Evolutionary conservation across 2,329 filamentous ascomycete species (phyloP).

Genomic region (Pseudopyricularia javanii): DNA sequence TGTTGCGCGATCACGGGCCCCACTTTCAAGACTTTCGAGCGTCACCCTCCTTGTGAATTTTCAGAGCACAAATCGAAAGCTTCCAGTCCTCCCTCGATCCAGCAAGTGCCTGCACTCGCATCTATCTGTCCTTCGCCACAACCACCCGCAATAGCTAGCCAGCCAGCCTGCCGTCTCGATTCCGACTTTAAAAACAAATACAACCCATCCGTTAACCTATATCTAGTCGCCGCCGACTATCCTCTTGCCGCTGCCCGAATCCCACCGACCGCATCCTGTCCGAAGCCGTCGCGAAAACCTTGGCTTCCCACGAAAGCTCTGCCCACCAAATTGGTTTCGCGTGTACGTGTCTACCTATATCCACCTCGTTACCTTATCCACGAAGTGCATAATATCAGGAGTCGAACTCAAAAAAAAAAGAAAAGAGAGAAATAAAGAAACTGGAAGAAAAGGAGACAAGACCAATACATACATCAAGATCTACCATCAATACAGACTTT

Average conservation of each 20-base stretch:
- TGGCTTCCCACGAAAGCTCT: not conserved
- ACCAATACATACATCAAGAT: too few relatives aligned
- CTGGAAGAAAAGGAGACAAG: too few relatives aligned
- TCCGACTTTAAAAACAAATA: not conserved
- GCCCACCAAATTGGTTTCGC: not conserved
- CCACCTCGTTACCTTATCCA: too few relatives aligned
- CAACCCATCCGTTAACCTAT: not conserved
- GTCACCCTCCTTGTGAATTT: not conserved
- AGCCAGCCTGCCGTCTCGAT: not conserved
- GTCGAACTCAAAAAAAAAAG: not conserved
- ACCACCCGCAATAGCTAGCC: not conserved
- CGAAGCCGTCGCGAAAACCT: not conserved
- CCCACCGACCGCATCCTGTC: not conserved
- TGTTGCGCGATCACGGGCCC: not conserved
- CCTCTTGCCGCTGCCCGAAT: not conserved
- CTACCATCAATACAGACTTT: too few relatives aligned
- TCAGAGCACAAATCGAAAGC: not conserved
- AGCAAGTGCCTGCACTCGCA: not conserved
- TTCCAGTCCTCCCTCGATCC: not conserved
- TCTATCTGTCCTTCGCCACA: not conserved
- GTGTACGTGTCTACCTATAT: not conserved
- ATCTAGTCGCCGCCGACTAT: not conserved
- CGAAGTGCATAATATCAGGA: not conserved
- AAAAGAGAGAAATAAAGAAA: not conserved
- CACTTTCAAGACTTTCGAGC: not conserved